Conservation (phyloP, 2,329 filamentous ascomycete genomes). For the Talaromyces verruculosus region DNA sequence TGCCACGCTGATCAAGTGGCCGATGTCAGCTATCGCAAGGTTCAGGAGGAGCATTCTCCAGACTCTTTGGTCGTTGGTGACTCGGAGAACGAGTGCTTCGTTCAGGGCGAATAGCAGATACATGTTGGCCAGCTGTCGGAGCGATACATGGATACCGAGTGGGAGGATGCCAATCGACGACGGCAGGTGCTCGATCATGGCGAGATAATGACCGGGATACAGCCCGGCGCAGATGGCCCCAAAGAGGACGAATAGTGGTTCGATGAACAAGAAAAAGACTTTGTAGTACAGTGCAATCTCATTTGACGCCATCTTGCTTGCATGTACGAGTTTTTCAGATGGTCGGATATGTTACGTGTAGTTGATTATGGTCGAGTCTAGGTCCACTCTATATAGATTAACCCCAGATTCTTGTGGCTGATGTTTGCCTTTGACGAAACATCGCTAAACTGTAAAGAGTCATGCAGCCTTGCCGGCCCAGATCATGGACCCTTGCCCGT, state of each 20-base stretch:
- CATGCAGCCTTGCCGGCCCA: background rate
- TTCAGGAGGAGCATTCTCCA: conserved; percentile 68
- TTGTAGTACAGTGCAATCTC: conserved; percentile 53
- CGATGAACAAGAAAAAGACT: conserved; percentile 73
- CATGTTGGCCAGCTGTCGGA: conserved; percentile 75
- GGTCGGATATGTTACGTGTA: background rate
- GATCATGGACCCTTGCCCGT: background rate
- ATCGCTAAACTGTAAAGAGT: background rate
- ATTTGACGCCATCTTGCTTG: background rate
- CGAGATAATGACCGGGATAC: conserved; percentile 59
- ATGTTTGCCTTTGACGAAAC: background rate
- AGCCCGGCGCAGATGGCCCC: conserved; percentile 57
- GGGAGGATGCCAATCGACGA: conserved; percentile 48
- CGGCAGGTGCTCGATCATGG: conserved; percentile 60
- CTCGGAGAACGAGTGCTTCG: conserved; percentile 72
- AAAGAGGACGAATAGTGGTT: conserved; percentile 57
- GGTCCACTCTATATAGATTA: background rate
- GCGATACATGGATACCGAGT: conserved; percentile 62
- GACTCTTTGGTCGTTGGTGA: conserved; percentile 65
- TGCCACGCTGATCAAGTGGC: conserved; percentile 68
- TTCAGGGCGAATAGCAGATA: conserved; percentile 76
- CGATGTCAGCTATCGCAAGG: conserved; percentile 72
- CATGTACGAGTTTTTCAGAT: background rate
- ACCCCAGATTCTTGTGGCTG: background rate
- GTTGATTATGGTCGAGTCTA: background rate